A percentile compares a stretch with the other conserved stretches of the same genome.
phyloP scores from a whole-genome alignment of 2,329 filamentous ascomycete species.

The Stromatinia cepivora region DNA sequence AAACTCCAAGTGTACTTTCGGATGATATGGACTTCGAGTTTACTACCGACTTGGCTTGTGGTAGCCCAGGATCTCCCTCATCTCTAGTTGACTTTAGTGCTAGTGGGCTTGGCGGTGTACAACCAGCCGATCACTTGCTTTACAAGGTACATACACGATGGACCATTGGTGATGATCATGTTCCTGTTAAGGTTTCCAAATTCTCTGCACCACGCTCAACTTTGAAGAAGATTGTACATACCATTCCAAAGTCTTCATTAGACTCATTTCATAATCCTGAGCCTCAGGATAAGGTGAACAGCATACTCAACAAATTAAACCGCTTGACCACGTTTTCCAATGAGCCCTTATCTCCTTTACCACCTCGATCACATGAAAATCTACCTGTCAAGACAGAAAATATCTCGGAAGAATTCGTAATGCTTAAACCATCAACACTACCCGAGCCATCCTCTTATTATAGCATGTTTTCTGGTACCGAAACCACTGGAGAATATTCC shows the following conservation, averaged over 20 bases:
- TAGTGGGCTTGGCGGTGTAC: constrained; percentile 59
- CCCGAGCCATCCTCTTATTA: constrained; percentile 18
- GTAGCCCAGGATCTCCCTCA: constrained; percentile 5
- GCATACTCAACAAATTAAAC: constrained; percentile 20
- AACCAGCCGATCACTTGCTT: constrained; percentile 64
- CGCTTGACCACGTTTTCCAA: constrained; percentile 15
- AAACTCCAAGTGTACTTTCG: constrained; percentile 32
- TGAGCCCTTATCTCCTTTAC: constrained; percentile 5
- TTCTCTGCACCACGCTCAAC: constrained; percentile 25
- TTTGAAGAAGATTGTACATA: constrained; percentile 28
- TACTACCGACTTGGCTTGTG: constrained; percentile 30
- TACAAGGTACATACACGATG: constrained; percentile 49
- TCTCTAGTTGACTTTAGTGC: constrained; percentile 49
- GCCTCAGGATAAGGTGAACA: constrained; percentile 8
- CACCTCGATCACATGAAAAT: neutral
- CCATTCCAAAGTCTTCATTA: constrained; percentile 28
- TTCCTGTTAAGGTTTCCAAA: constrained; percentile 25
- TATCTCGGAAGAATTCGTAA: neutral
- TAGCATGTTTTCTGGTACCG: neutral
- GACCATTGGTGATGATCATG: constrained; percentile 9
- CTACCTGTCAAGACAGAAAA: constrained; percentile 3
- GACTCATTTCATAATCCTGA: constrained; percentile 26
- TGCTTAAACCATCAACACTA: constrained; percentile 17
- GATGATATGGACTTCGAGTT: constrained; percentile 38
- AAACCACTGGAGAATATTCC: constrained; percentile 3